Conservation (phyloP, 352 stramenopile genomes). For the Pythium myriotylum region DNA sequence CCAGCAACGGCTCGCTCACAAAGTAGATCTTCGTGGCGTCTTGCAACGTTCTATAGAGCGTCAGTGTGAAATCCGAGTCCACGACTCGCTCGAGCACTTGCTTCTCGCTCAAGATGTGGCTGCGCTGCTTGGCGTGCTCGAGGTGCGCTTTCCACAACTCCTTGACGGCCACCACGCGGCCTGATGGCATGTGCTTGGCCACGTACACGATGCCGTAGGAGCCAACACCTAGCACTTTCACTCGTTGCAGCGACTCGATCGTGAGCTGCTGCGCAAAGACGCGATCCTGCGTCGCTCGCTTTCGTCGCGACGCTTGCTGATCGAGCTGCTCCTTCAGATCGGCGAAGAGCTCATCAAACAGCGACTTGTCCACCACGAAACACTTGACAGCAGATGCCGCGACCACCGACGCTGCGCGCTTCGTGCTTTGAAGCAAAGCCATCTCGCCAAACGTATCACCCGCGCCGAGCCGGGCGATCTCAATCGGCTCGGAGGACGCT, state of each 20-base stretch:
- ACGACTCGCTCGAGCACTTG: conserved; percentile 75
- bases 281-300: conserved; percentile 40
- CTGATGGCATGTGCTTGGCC: conserved; percentile 41
- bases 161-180: conserved; percentile 58
- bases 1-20: conserved; percentile 92
- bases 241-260: conserved; percentile 57
- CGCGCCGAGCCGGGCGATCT: conserved; percentile 44
- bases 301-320: conserved; percentile 34
- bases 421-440: conserved; percentile 48
- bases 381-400: conserved; percentile 63
- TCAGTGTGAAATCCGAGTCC: conserved; percentile 92
- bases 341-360: conserved; percentile 65
- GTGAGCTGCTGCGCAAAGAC: conserved; percentile 54
- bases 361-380: conserved; percentile 59
- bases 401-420: conserved; percentile 68
- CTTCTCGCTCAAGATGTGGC: conserved; percentile 88
- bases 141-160: conserved; percentile 78
- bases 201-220: conserved; percentile 59
- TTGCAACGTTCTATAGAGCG: conserved; percentile 90
- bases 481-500: conserved; percentile 4
- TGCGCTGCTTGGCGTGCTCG: conserved; percentile 82
- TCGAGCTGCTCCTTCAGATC: conserved; percentile 39
- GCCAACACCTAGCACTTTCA: conserved; percentile 58
- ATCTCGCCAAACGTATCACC: conserved; percentile 75
- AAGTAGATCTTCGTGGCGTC: conserved; percentile 91